phyloP scores from a whole-genome alignment of 495 filamentous ascomycete genomes.

The Pseudomonodictys pantanalensis region DNA sequence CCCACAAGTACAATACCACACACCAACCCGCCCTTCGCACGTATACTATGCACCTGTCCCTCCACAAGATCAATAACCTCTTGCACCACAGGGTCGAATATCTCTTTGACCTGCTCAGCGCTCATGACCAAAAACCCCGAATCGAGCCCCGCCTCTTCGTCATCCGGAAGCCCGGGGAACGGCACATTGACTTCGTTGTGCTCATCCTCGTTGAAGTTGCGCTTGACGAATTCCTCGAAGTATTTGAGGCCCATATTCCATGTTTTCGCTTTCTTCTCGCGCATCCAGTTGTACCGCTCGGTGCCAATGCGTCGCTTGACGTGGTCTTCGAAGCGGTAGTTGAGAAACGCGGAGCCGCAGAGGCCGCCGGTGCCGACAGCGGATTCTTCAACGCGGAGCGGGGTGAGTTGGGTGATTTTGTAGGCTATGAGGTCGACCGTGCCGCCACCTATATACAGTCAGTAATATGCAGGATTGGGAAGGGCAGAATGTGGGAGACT shows the following conservation, averaged over 20 bases:
- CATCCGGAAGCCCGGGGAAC: constrained; percentile 69
- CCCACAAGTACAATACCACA: constrained; percentile 69
- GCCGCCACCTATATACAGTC: constrained; percentile 38
- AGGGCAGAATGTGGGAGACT: neutral
- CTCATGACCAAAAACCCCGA: constrained; percentile 45
- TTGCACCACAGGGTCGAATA: constrained; percentile 52
- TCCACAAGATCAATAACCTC: constrained; percentile 59
- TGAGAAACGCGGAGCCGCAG: constrained; percentile 47
- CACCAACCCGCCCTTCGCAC: constrained; percentile 59
- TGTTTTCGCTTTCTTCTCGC: constrained; percentile 47
- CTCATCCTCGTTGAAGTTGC: constrained; percentile 71
- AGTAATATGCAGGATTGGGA: neutral
- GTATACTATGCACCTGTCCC: constrained; percentile 53
- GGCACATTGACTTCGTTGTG: constrained; percentile 67
- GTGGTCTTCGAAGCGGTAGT: constrained; percentile 48
- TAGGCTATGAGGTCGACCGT: constrained; percentile 47
- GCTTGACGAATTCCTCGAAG: constrained; percentile 61
- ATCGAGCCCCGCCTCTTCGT: constrained; percentile 46
- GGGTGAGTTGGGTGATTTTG: constrained; percentile 41
- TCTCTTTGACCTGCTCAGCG: constrained; percentile 45
- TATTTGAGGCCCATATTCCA: constrained; percentile 78
- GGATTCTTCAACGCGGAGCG: constrained; percentile 37
- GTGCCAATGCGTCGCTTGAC: constrained; percentile 42
- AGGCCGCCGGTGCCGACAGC: constrained; percentile 53
- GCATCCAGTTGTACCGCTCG: constrained; percentile 43